Evolutionary conservation across 78 protist species (phyloP).

Genomic region (Isochrysis galbana): DNA sequence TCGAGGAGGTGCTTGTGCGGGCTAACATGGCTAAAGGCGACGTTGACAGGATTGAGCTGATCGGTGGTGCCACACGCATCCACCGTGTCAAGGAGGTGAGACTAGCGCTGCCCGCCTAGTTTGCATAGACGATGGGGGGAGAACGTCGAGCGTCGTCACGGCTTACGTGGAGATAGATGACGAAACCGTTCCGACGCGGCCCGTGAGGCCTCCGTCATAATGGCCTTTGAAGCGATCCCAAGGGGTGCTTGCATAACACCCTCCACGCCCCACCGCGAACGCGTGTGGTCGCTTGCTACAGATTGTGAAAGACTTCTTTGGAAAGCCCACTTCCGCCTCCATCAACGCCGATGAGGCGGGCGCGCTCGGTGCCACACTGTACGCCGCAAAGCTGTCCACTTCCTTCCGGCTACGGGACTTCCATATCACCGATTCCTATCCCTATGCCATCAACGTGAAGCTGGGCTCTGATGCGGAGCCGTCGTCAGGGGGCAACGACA

Average conservation of each 20-base stretch:
- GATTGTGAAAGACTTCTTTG: neutral
- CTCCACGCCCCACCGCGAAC: too few species aligned
- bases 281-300: too few species aligned
- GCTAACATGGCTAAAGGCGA: neutral
- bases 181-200: too few species aligned
- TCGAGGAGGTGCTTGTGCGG: neutral
- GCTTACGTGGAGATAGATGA: too few species aligned
- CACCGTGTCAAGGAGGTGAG: neutral
- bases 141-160: too few species aligned
- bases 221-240: too few species aligned
- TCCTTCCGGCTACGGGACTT: slow-evolving; percentile 17
- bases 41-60: neutral
- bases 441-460: neutral
- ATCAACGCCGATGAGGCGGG: slow-evolving; percentile 19
- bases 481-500: neutral
- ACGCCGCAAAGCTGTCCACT: slow-evolving; percentile 16
- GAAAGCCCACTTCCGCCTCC: neutral
- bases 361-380: slow-evolving; percentile 22
- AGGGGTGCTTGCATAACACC: too few species aligned
- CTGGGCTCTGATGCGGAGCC: neutral
- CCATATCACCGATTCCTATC: neutral
- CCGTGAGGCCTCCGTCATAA: too few species aligned
- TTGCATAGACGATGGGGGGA: too few species aligned
- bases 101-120: too few species aligned
- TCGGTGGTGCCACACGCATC: slow-evolving; percentile 9